phyloP scores from a whole-genome alignment of 2,329 filamentous ascomycete genomes.

The Cytospora piceicola region DNA sequence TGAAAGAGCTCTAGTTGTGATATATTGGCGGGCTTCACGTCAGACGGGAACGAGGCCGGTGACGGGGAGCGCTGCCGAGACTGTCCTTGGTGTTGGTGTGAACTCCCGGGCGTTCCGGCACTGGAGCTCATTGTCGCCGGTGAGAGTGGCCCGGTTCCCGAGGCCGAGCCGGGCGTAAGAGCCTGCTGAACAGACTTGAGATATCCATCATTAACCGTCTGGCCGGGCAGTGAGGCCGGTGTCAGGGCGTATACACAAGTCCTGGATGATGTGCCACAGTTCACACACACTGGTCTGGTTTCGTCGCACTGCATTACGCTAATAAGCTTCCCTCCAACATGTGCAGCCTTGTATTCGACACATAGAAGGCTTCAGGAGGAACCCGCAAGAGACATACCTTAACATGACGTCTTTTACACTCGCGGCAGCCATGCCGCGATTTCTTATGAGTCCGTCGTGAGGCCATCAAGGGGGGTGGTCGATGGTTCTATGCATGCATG shows the following conservation, averaged over 20 bases:
- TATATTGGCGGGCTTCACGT: constrained; percentile 12
- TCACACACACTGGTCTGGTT: constrained; percentile 38
- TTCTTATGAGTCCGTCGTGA: constrained; percentile 36
- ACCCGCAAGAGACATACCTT: constrained; percentile 29
- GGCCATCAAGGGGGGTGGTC: constrained; percentile 11
- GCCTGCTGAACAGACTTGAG: not conserved
- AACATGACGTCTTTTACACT: constrained; percentile 41
- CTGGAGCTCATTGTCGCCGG: not conserved
- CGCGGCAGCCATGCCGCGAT: constrained; percentile 39
- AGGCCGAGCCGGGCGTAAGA: constrained; percentile 5
- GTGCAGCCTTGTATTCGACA: not conserved
- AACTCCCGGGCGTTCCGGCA: not conserved
- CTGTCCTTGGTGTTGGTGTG: constrained; percentile 1
- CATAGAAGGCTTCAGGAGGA: not conserved
- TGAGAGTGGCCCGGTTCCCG: constrained; percentile 7
- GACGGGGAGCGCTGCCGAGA: not conserved
- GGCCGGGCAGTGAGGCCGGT: constrained; percentile 17
- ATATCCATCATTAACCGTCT: not conserved
- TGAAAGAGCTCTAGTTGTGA: constrained; percentile 21
- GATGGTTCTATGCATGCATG: not conserved
- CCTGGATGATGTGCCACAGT: constrained; percentile 38
- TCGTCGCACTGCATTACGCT: constrained; percentile 38
- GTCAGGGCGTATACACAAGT: constrained; percentile 35
- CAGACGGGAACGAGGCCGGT: not conserved
- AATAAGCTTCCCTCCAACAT: constrained; percentile 7